phyloP scores from a whole-genome alignment of 1,284 basidiomycete genomes.

The Malassezia arunalokei region DNA sequence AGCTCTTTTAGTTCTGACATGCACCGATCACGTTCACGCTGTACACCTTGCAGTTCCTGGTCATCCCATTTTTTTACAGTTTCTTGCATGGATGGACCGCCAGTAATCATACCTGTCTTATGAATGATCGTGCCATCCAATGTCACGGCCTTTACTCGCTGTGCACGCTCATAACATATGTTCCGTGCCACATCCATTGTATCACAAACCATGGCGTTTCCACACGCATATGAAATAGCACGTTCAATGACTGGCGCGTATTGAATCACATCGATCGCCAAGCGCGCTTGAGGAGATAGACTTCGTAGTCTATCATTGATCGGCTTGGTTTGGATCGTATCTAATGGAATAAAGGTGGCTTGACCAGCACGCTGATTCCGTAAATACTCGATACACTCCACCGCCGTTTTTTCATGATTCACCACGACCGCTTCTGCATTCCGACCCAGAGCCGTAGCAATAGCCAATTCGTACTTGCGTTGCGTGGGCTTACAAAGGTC shows the following conservation, averaged over 20 bases:
- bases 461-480: constrained; percentile 80
- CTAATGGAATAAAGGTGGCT: constrained; percentile 92
- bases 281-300: constrained; percentile 74
- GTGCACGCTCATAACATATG: constrained; percentile 81
- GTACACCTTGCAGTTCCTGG: constrained; percentile 76
- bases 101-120: constrained; percentile 92
- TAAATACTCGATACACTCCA: constrained; percentile 92
- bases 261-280: constrained; percentile 75
- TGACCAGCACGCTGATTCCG: constrained; percentile 85
- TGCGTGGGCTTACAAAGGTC: constrained; percentile 87
- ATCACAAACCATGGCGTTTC: constrained; percentile 88
- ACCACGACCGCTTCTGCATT: constrained; percentile 94
- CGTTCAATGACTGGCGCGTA: constrained; percentile 53
- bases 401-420: constrained; percentile 88
- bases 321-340: constrained; percentile 85
- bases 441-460: constrained; percentile 85
- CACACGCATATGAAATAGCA: constrained; percentile 91
- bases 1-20: constrained; percentile 70
- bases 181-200: constrained; percentile 78
- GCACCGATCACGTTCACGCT: constrained; percentile 55
- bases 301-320: constrained; percentile 88
- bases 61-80: constrained; percentile 60
- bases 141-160: constrained; percentile 95
- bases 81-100: constrained; percentile 64
- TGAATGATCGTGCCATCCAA: constrained; percentile 94